phyloP scores from a whole-genome alignment of 2,329 filamentous ascomycete genomes.

The Monilinia vaccinii-corymbosi region DNA sequence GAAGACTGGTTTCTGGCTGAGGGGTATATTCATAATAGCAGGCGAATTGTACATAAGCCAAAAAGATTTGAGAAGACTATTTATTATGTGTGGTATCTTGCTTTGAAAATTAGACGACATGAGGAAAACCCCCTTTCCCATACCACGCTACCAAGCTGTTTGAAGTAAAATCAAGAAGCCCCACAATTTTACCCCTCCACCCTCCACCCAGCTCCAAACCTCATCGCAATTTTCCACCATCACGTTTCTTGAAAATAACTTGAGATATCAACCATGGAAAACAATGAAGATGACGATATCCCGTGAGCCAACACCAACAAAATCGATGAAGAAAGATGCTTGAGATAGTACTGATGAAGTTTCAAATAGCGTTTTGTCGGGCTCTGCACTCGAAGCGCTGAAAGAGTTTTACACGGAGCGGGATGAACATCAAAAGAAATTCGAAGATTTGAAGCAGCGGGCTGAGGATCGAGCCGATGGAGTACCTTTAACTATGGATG shows the following conservation, averaged over 20 bases:
- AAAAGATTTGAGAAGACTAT: background rate
- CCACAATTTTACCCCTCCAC: constrained; percentile 1
- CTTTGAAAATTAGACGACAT: background rate
- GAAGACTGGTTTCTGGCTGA: constrained; percentile 20
- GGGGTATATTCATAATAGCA: constrained; percentile 12
- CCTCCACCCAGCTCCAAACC: background rate
- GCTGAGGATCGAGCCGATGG: constrained; percentile 44
- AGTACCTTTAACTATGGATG: constrained; percentile 50
- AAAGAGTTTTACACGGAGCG: constrained; percentile 67
- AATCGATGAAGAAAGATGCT: background rate
- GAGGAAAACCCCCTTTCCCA: background rate
- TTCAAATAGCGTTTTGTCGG: constrained; percentile 48
- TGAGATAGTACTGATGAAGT: background rate
- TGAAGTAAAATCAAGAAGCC: background rate
- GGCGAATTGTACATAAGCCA: constrained; percentile 32
- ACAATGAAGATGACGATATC: constrained; percentile 15
- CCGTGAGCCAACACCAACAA: constrained; percentile 11
- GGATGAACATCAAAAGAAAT: constrained; percentile 55
- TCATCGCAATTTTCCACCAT: background rate
- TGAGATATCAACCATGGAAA: constrained; percentile 10
- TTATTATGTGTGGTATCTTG: constrained; percentile 1
- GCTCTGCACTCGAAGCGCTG: constrained; percentile 57
- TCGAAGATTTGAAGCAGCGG: constrained; percentile 55
- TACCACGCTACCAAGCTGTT: background rate
- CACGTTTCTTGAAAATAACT: constrained; percentile 10